Conservation (phyloP, 257 asterid genomes). For the Fraxinus quadrangulata region DNA sequence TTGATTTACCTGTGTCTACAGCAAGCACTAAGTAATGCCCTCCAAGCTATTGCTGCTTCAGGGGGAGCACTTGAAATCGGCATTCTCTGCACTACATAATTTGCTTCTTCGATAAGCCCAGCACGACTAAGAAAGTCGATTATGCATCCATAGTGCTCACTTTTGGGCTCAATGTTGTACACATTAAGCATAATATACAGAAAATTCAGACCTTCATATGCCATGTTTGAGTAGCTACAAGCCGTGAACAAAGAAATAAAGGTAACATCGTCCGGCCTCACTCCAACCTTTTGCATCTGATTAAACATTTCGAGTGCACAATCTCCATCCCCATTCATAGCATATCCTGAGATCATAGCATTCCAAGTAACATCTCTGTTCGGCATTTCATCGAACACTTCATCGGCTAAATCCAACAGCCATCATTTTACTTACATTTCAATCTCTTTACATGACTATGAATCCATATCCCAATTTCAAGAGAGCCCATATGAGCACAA, state of each 20-base stretch:
- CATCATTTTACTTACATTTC: constrained; percentile 73
- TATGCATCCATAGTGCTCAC: constrained; percentile 72
- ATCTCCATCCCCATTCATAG: constrained; percentile 61
- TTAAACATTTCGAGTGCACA: constrained; percentile 47
- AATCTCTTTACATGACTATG: constrained; percentile 47
- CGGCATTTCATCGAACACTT: constrained; percentile 58
- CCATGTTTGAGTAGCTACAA: constrained; percentile 65
- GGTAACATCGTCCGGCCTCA: constrained; percentile 58
- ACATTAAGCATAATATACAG: constrained; percentile 47
- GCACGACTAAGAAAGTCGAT: constrained; percentile 56
- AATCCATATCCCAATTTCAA: constrained; percentile 69
- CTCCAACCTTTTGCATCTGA: constrained; percentile 49
- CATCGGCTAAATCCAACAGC: constrained; percentile 49
- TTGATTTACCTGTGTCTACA: constrained; percentile 44
- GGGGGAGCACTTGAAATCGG: constrained; percentile 32
- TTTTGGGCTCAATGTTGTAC: constrained; percentile 52
- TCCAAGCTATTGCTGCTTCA: constrained; percentile 66
- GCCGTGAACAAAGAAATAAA: constrained; percentile 63
- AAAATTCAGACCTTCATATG: constrained; percentile 51
- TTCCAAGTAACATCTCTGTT: constrained; percentile 66
- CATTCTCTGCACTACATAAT: constrained; percentile 43
- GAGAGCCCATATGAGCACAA: constrained; percentile 68
- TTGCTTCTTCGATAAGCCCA: constrained; percentile 61
- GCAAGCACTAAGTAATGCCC: constrained; percentile 62
- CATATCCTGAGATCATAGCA: constrained; percentile 68